Base-by-base conservation (phyloP, 257 asterid species). In the Pogostemon cablin region DNA sequence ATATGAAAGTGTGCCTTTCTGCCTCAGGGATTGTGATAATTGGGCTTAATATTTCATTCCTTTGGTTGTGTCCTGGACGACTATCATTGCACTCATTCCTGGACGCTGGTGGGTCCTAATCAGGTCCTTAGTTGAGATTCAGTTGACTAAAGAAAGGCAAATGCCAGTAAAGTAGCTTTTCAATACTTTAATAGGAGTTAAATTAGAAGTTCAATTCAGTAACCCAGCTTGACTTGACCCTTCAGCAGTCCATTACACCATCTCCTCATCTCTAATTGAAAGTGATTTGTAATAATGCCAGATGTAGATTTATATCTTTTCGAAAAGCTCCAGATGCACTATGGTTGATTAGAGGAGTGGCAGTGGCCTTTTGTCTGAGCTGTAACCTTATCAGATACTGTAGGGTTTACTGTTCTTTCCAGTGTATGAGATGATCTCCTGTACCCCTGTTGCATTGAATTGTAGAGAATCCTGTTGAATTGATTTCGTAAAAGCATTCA, bases 141-240 rank as follows among this genome's bases (percentile, higher is more conserved):
- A 38, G 7, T 37, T 15, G 7, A 17, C 37, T 20, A 58, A 56
- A 46, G 57, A 42, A 69, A 11, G 49, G 59, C 4, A 69, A 69
- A 15, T 41, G 32, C 48, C 35, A 9, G 49, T 15, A 47, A 42
- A 41, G 25, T 17, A 68, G 65, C 32, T 34, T 3, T 11, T 2
- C 48, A 46, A 3, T 37, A 42, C 4, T 11, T 2, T 60, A 46
- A 3, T 35, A 42, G 46, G n/a, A 35, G 9, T 11, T 12, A 71
- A 60, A 7, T 44, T 9, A 9, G 3, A 43, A 43, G 67, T 15
- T 69, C 46, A 32, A 59, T 6, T 2, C 2, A 15, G 10, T 57
- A n/a, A 35, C 35, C 67, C 49, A 7, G 60, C 73, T 55, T 68
- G 73, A 32, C 6, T 7, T 6, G 52, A 42, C 37, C 52, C 55